A percentile compares a stretch with the other conserved stretches of the same genome.
Evolutionary conservation across 2,329 filamentous ascomycete species (phyloP).

Genomic region (Penicillium sp.): DNA sequence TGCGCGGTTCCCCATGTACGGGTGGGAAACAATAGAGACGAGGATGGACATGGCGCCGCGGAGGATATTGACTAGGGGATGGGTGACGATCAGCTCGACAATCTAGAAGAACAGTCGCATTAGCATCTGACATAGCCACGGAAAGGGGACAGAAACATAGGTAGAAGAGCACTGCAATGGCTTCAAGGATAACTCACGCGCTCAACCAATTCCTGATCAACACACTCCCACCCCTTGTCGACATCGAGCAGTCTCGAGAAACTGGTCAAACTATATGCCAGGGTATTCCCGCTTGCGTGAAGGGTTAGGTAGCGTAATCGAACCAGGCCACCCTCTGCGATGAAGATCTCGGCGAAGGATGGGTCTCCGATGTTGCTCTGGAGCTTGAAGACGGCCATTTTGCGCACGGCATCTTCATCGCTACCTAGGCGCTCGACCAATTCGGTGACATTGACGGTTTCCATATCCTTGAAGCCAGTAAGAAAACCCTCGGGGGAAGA

Average conservation of each 20-base stretch:
- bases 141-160: not conserved
- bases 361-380: slow-evolving; percentile 94
- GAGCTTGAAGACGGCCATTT: slow-evolving; percentile 98
- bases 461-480: slow-evolving; percentile 43
- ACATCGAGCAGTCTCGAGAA: slow-evolving; percentile 85
- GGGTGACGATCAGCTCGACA: slow-evolving; percentile 89
- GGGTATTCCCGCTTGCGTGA: slow-evolving; percentile 83
- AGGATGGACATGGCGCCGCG: slow-evolving; percentile 96
- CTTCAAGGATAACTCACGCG: slow-evolving; percentile 49
- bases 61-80: slow-evolving; percentile 95
- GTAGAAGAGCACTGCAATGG: not conserved
- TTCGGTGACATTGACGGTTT: slow-evolving; percentile 57
- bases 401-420: slow-evolving; percentile 83
- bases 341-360: slow-evolving; percentile 94
- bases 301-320: slow-evolving; percentile 81
- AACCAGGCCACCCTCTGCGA: slow-evolving; percentile 79
- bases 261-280: slow-evolving; percentile 92
- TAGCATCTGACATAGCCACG: not conserved
- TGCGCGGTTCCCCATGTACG: slow-evolving; percentile 58
- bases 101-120: slow-evolving; percentile 50
- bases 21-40: slow-evolving; percentile 87
- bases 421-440: slow-evolving; percentile 60
- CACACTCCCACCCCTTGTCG: slow-evolving; percentile 91
- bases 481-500: not conserved
- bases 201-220: slow-evolving; percentile 55